phyloP scores from a whole-genome alignment of 129 eudicot genomes.

The Oenanthe sinensis region DNA sequence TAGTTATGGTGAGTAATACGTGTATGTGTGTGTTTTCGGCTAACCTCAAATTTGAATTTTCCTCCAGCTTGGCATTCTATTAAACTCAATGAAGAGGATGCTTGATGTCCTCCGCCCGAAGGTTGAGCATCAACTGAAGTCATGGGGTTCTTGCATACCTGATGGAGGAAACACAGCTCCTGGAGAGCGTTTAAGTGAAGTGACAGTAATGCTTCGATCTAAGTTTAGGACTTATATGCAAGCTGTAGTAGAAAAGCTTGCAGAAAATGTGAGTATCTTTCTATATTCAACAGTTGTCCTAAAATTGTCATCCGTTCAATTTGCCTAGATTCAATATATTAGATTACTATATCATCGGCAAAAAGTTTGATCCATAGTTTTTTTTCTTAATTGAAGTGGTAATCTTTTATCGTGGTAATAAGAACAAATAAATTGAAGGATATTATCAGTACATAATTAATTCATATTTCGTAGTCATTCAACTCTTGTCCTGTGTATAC shows the following conservation, averaged over 20 bases:
- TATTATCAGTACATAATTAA: not conserved
- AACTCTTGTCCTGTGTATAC: not conserved
- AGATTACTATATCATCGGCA: not conserved
- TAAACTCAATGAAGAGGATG: slow-evolving; percentile 83
- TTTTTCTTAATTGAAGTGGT: not conserved
- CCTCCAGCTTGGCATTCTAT: slow-evolving; percentile 66
- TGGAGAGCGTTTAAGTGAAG: slow-evolving; percentile 83
- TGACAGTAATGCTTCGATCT: slow-evolving; percentile 76
- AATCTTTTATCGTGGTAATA: not conserved
- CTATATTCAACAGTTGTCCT: not conserved
- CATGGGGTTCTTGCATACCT: slow-evolving; percentile 80
- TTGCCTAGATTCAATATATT: not conserved
- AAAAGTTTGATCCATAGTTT: not conserved
- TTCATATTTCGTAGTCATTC: not conserved
- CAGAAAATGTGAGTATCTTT: slow-evolving; percentile 59
- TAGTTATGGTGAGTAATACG: not conserved
- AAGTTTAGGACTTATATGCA: slow-evolving; percentile 74
- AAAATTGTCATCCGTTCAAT: not conserved
- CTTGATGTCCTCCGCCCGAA: slow-evolving; percentile 65
- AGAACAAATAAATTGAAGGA: not conserved
- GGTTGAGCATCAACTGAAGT: slow-evolving; percentile 59
- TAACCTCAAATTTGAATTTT: not conserved
- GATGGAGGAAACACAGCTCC: slow-evolving; percentile 56
- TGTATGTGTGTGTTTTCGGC: not conserved
- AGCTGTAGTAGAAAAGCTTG: slow-evolving; percentile 72